phyloP scores from a whole-genome alignment of 495 filamentous ascomycete genomes.

The Penicillium paxilli region DNA sequence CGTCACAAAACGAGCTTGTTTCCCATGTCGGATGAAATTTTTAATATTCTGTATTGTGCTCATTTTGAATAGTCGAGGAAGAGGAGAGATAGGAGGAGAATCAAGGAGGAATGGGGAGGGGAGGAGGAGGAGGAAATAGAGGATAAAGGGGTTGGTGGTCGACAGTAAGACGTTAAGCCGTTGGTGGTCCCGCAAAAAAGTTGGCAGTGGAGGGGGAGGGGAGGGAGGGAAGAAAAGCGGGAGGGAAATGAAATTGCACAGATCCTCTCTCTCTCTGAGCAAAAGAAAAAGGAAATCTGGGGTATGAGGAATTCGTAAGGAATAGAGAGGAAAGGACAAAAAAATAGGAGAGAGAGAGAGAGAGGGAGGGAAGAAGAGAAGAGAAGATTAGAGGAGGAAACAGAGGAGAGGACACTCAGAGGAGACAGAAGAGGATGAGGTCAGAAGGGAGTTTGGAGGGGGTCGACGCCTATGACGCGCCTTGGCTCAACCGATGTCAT shows the following conservation, averaged over 20 bases:
- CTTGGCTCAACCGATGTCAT: constrained; percentile 26
- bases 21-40: constrained; percentile 98
- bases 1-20: constrained; percentile 78
- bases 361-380: constrained; percentile 6
- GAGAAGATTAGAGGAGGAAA: constrained; percentile 56
- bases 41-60: constrained; percentile 89
- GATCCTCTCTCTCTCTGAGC: background rate
- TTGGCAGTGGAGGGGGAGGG: background rate
- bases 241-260: background rate
- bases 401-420: constrained; percentile 21
- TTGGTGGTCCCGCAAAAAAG: background rate
- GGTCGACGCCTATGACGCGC: constrained; percentile 27
- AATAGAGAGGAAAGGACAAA: too few relatives aligned
- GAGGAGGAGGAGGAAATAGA: background rate
- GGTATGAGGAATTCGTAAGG: too few relatives aligned
- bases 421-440: constrained; percentile 70
- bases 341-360: too few relatives aligned
- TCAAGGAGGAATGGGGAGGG: background rate
- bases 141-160: background rate
- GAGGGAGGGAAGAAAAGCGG: too few relatives aligned
- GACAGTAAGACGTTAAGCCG: too few relatives aligned
- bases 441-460: background rate
- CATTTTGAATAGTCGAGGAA: constrained; percentile 44
- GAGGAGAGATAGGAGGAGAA: constrained; percentile 1
- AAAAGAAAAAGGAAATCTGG: too few relatives aligned